phyloP scores from a whole-genome alignment of 2,329 filamentous ascomycete genomes.

The Ceratocystis colombiana region DNA sequence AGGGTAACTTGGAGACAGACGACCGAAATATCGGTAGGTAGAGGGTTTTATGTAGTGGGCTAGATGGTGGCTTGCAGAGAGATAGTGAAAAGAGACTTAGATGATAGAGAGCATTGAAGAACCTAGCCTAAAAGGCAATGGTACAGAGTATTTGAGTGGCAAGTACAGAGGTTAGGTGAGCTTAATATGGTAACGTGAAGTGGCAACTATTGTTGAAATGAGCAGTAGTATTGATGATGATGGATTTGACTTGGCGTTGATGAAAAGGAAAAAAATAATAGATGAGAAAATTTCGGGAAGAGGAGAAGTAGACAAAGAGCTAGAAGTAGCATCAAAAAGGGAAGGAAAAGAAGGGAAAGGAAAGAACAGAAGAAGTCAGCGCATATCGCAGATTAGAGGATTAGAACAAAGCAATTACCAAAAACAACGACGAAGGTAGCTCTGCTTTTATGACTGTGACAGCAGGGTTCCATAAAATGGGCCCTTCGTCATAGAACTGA shows the following conservation, averaged over 20 bases:
- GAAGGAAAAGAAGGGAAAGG: background rate
- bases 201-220: background rate
- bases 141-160: background rate
- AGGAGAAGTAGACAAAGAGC: background rate
- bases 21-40: background rate
- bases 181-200: background rate
- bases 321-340: background rate
- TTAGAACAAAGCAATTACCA: slow-evolving; percentile 4
- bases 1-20: background rate
- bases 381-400: background rate
- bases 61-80: background rate
- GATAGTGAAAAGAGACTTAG: slow-evolving; percentile 1
- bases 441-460: background rate
- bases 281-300: background rate
- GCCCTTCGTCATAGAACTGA: background rate
- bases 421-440: background rate
- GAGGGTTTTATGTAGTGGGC: background rate
- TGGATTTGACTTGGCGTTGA: background rate
- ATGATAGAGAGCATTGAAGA: background rate
- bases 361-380: background rate
- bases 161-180: background rate
- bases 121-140: background rate
- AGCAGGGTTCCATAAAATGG: slow-evolving; percentile 3
- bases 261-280: background rate
- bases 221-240: background rate